Evolutionary conservation across 1,284 basidiomycete genomes (phyloP).

Genomic region (Mrakiaceae sp.): DNA sequence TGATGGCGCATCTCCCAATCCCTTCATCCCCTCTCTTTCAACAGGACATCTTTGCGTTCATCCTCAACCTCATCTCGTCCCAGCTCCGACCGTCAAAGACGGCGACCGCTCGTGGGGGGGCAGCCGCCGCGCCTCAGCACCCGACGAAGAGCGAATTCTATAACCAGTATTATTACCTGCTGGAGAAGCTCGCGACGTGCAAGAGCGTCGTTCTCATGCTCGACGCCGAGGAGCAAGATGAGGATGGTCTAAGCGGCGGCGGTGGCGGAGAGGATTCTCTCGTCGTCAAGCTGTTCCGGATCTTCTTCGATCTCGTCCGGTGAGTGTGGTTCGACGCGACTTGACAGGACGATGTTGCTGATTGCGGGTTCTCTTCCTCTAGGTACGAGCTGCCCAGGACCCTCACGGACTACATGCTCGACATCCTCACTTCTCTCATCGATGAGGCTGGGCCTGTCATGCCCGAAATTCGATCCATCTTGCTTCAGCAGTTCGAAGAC

Average conservation of each 20-base stretch:
- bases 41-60: conserved; percentile 19
- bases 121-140: neutral
- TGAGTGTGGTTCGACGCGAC: conserved; percentile 21
- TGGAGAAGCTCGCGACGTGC: conserved; percentile 83
- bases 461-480: conserved; percentile 60
- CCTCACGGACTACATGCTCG: conserved; percentile 73
- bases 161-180: conserved; percentile 79
- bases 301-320: conserved; percentile 68
- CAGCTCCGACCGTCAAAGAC: conserved; percentile 55
- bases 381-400: conserved; percentile 70
- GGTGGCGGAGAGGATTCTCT: neutral
- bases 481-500: conserved; percentile 78
- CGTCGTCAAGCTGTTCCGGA: conserved; percentile 47
- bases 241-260: conserved; percentile 47
- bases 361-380: conserved; percentile 19
- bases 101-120: conserved; percentile 3
- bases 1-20: neutral
- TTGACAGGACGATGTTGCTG: no score
- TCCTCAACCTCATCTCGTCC: conserved; percentile 22
- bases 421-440: conserved; percentile 78
- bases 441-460: conserved; percentile 73
- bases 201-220: conserved; percentile 90
- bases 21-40: conserved; percentile 32
- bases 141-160: conserved; percentile 45
- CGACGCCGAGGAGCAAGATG: conserved; percentile 76